phyloP scores from a whole-genome alignment of 768 basidiomycete species.

The Pleurotus sapidus region DNA sequence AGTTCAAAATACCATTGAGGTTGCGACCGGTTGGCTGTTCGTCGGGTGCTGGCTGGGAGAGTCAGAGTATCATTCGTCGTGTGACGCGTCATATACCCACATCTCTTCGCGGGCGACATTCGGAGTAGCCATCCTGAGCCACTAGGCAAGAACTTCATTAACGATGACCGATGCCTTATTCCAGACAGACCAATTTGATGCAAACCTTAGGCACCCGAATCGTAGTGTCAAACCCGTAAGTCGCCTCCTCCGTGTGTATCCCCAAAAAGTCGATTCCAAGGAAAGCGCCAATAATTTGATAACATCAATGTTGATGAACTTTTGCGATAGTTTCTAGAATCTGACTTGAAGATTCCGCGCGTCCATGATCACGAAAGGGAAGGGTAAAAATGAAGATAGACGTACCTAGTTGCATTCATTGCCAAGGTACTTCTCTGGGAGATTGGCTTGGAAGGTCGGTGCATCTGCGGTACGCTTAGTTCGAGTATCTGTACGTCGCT shows the following conservation, averaged over 20 bases:
- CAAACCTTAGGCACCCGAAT: conserved; percentile 84
- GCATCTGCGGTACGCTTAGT: conserved; percentile 71
- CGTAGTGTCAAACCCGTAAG: neutral
- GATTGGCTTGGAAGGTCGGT: conserved; percentile 88
- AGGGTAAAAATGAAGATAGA: neutral
- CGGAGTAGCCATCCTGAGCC: conserved; percentile 89
- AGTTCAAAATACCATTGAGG: conserved; percentile 62
- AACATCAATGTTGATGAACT: conserved; percentile 92
- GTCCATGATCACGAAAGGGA: conserved; percentile 18
- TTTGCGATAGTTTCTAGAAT: conserved; percentile 51
- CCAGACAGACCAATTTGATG: conserved; percentile 89
- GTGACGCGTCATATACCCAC: conserved; percentile 18
- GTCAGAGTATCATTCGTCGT: too few relatives aligned
- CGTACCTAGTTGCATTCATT: conserved; percentile 69
- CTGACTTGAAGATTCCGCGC: conserved; percentile 43
- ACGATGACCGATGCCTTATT: conserved; percentile 93
- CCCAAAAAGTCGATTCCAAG: conserved; percentile 93
- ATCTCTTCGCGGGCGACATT: conserved; percentile 70
- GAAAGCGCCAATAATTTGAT: conserved; percentile 88
- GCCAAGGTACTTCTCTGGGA: conserved; percentile 77
- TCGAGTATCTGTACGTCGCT: conserved; percentile 62
- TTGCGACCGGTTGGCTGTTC: conserved; percentile 82
- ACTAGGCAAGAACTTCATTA: conserved; percentile 90
- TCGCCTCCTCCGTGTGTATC: conserved; percentile 32
- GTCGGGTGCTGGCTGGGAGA: conserved; percentile 27